These are phyloP conservation scores for Anaeramoeba flamelloides DNA, from an alignment of 78 protist genomes.

Conservation along the genomic window DNA sequence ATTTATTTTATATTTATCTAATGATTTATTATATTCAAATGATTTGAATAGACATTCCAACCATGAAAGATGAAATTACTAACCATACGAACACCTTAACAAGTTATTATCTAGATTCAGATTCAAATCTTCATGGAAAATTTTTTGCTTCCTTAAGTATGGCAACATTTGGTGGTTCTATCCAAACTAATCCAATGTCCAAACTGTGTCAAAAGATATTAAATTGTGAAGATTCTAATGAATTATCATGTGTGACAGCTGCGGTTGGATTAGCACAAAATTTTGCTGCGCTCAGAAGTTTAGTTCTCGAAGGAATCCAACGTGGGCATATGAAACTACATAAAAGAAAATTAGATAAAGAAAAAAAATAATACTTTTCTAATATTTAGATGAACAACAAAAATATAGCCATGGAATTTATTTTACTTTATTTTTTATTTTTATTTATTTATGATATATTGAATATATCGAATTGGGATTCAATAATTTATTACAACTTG, in stretches of 20 bases:
- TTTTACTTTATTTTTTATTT: too few species aligned
- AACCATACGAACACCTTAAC: not conserved
- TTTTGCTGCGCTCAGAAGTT: constrained; percentile 14
- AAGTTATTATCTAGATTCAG: not conserved
- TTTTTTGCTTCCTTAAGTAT: constrained; percentile 7
- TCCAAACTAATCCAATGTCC: not conserved
- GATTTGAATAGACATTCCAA: not conserved
- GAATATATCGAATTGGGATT: too few species aligned
- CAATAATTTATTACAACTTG: too few species aligned
- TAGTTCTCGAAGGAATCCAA: constrained; percentile 25
- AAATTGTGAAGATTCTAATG: not conserved
- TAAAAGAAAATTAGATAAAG: too few species aligned
- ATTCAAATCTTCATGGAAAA: not conserved
- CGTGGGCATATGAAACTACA: constrained; percentile 27
- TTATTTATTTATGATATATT: too few species aligned
- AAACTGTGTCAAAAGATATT: not conserved
- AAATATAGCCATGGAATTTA: too few species aligned
- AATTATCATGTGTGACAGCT: constrained; percentile 12
- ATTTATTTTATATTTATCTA: not conserved
- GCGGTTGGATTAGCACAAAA: constrained; percentile 32
- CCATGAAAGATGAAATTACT: not conserved
- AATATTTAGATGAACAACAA: too few species aligned
- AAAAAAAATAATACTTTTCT: too few species aligned
- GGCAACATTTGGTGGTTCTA: constrained; percentile 10
- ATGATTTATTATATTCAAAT: not conserved